Evolutionary conservation across 805 yeast genomes (phyloP).

Genomic region (Metahyphopichia silvanorum): DNA sequence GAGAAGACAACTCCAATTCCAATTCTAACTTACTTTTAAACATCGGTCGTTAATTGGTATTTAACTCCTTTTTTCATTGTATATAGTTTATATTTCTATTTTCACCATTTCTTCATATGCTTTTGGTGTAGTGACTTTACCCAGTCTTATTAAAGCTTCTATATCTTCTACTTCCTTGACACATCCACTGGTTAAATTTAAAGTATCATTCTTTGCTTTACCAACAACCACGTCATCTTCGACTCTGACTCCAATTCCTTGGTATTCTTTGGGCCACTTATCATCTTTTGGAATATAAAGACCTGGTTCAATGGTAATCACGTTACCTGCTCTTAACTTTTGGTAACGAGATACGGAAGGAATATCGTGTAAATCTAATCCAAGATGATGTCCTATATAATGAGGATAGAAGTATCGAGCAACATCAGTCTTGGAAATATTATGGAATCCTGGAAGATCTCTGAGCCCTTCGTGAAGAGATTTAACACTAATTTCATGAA

Average conservation of each 20-base stretch:
- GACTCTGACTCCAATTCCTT: constrained; percentile 88
- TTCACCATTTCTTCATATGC: constrained; percentile 32
- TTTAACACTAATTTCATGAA: constrained; percentile 68
- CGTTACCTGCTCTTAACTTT: constrained; percentile 64
- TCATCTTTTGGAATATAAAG: constrained; percentile 77
- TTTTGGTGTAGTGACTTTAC: constrained; percentile 49
- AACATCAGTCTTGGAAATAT: constrained; percentile 50
- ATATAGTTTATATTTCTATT: constrained; percentile 15
- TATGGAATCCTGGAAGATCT: constrained; percentile 63
- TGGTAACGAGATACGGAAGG: constrained; percentile 60
- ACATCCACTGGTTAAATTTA: constrained; percentile 71
- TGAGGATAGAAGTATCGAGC: constrained; percentile 73
- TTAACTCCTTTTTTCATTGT: no score
- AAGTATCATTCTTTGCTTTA: constrained; percentile 43
- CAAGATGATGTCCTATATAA: constrained; percentile 92
- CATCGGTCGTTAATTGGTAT: constrained; percentile 59
- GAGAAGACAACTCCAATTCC: constrained; percentile 22
- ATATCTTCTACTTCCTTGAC: constrained; percentile 83
- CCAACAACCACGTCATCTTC: constrained; percentile 93
- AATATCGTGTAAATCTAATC: constrained; percentile 85
- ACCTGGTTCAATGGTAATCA: constrained; percentile 95
- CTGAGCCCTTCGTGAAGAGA: constrained; percentile 60
- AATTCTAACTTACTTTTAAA: constrained; percentile 64
- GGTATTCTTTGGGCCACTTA: constrained; percentile 73
- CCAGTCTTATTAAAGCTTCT: constrained; percentile 61